Evolutionary conservation across 2,329 filamentous ascomycete genomes (phyloP), one percentile per base, ranked within the genome.

Genomic region (Sporothrix sp.): DNA sequence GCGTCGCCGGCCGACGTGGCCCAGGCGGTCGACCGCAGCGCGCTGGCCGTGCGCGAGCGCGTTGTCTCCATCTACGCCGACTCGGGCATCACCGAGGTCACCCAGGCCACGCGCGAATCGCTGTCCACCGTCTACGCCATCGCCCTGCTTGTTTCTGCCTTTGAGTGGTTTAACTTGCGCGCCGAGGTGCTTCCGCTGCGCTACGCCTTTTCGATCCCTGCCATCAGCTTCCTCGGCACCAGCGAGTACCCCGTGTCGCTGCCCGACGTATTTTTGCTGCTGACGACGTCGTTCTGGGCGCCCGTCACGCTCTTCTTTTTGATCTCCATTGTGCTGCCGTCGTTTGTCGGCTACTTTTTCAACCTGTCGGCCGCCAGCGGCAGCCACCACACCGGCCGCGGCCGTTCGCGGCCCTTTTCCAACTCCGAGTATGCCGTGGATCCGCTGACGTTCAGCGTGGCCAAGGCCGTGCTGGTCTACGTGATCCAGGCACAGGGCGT

Each of bases 371-470:
- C 73, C 44, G 75, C 71, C 60, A 71, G 64, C 60, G 66, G 64
- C 62, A 58, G 61, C 55, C 52, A 52, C 56, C 42, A 63, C 58
- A 53, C 63, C 59, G 60, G 63, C 38, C 69, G 71, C 56, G 72
- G 71, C 57, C 73, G 72, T 62, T 63, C 62, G 47, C 58, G 57
- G 37, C 63, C 63, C 36, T 58, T 64, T 48, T 60, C 64, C 40
- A 64, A 68, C 32, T 50, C 53, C 43, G 76, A 79, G 56, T 81
- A 83, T 57, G 70, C 74, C 6, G 81, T 91, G 57, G 93, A 98
- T 64, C 90, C 90, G 4, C 71, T 97, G 62, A 85, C 84, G 20
- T 98, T 94, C 70, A 95, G 90, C 70, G 82, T 97, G 52, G 80
- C 80, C 59, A 95, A 95, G 72, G 90, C 85, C 0, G 65, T 97